phyloP scores from a whole-genome alignment of 2,329 filamentous ascomycete species.

The Pyrenochaeta sp. region DNA sequence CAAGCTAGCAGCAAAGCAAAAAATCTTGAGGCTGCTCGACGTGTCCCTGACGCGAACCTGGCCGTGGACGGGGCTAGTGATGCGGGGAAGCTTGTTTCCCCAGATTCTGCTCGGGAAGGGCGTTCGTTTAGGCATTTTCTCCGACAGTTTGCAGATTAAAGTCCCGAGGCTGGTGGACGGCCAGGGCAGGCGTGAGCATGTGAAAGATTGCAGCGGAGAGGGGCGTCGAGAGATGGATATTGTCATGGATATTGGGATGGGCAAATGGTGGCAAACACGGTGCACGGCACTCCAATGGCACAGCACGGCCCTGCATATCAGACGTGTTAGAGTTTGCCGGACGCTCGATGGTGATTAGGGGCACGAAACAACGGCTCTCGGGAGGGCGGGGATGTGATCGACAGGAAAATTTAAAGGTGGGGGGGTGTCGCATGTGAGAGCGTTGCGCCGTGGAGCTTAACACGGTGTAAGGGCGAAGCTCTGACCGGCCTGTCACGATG shows the following conservation, averaged over 20 bases:
- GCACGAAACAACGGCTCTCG: no score
- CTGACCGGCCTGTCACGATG: no score
- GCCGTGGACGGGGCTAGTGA: background rate
- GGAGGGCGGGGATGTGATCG: no score
- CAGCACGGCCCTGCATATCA: no score
- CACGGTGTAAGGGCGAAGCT: no score
- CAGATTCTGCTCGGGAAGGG: background rate
- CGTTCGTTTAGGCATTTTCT: background rate
- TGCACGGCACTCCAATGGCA: background rate
- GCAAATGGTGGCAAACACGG: background rate
- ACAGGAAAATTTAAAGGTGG: no score
- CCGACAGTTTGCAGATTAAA: background rate
- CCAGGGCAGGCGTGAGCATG: background rate
- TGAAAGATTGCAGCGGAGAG: background rate
- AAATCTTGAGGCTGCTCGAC: background rate
- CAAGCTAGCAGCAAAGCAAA: background rate
- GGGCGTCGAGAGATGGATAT: background rate
- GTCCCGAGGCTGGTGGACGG: background rate
- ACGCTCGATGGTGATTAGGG: no score
- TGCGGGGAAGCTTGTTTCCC: constrained; percentile 2
- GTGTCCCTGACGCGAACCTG: background rate
- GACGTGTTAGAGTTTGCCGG: no score
- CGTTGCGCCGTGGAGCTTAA: no score
- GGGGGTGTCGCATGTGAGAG: no score
- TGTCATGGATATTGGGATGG: background rate